Evolutionary conservation across 495 filamentous ascomycete species (phyloP), one percentile per base, ranked within the genome.

Genomic region (Talaromyces ruber): DNA sequence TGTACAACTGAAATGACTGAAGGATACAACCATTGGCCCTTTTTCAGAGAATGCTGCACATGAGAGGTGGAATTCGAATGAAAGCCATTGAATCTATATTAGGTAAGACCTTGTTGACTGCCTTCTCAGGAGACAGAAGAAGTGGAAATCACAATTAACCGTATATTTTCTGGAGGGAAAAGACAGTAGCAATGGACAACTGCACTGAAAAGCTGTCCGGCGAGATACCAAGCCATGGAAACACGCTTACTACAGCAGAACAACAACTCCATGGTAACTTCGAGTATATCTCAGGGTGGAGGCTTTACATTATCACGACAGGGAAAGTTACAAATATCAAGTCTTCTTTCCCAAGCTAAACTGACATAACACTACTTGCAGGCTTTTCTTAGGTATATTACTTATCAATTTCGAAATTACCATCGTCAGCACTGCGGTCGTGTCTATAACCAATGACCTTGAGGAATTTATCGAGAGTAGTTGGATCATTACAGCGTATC

Each of bases 401-500:
- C 57, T 77, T 87, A 21, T 78, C 81, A 9, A 81, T 76, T 18
- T 86, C 3, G 85, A 88, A 63, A 77, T 63, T 25, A 82, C 80
- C 3, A 86, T 87, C 56, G 81, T 87, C n/a, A 82, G 79, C 26
- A 87, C 84, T 0, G 77, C 84, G 0, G 69, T 86, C 6, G 75
- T 85, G 16, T 78, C 79, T 16, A 82, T 86, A 34, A 80, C 76
- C 0, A 69, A 78, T 55, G 79, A 82, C 22, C 72, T 86, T 8
- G 64, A 72, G 0, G 72, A 79, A 45, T 80, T 77, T 50, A 66
- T 72, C 12, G 71, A 82, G 62, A 73, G 71, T 2, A 74, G 75
- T 12, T 85, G 81, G 83, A 70, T 86, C 11, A 75, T 83, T 18
- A 81, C 80, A 16, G 68, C 76, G 2, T 86, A 85, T 62, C 70